These are phyloP conservation scores for Penicillium sp. DNA, from an alignment of 2,329 filamentous ascomycete species.

Conservation along the genomic window DNA sequence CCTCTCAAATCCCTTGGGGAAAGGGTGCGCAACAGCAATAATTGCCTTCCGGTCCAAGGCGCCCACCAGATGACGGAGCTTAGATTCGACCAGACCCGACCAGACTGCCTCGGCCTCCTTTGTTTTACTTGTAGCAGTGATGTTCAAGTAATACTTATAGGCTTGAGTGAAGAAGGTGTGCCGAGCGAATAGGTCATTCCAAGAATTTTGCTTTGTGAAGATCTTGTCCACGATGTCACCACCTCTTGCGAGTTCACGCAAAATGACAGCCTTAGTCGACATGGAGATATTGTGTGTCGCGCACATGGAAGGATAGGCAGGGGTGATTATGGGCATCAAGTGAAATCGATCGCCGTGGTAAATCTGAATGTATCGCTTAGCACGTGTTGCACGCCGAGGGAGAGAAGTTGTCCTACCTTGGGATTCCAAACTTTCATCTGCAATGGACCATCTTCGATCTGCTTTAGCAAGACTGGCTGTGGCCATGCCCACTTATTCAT, in stretches of 20 bases:
- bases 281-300: constrained; percentile 90
- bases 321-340: constrained; percentile 97
- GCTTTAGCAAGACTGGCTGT: constrained; percentile 86
- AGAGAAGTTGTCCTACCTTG: constrained; percentile 59
- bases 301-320: constrained; percentile 97
- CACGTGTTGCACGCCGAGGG: neutral
- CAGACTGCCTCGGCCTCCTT: constrained; percentile 85
- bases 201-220: constrained; percentile 73
- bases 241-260: constrained; percentile 78
- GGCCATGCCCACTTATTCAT: constrained; percentile 94
- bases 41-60: constrained; percentile 79
- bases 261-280: constrained; percentile 83
- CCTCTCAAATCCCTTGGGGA: constrained; percentile 89
- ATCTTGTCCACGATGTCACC: constrained; percentile 79
- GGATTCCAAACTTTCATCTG: constrained; percentile 94
- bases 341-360: constrained; percentile 83
- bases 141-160: constrained; percentile 94
- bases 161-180: constrained; percentile 92
- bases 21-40: constrained; percentile 84
- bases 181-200: constrained; percentile 86
- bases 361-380: constrained; percentile 53
- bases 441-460: constrained; percentile 79
- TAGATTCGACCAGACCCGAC: constrained; percentile 92
- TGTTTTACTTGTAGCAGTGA: constrained; percentile 79
- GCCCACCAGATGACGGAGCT: constrained; percentile 81